These are phyloP conservation scores for Aspergillus awamori DNA, from an alignment of 2,329 filamentous ascomycete genomes.

Conservation along the genomic window DNA sequence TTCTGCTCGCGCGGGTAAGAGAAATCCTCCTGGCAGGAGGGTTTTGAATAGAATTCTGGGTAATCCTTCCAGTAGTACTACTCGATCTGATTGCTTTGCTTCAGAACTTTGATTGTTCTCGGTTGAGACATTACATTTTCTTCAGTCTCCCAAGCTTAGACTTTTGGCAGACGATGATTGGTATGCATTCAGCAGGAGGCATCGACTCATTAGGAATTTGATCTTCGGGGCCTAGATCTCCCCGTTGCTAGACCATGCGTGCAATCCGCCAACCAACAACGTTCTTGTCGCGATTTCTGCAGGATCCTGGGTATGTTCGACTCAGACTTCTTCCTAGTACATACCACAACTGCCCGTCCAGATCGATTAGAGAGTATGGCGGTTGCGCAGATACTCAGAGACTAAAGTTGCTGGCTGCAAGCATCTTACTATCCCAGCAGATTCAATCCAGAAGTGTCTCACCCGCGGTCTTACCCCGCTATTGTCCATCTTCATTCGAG, in stretches of 20 bases:
- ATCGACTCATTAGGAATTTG: background rate
- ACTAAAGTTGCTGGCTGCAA: background rate
- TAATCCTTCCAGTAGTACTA: background rate
- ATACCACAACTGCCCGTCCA: background rate
- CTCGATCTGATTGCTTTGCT: background rate
- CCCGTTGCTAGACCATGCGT: background rate
- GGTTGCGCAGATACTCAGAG: background rate
- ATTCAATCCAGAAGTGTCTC: background rate
- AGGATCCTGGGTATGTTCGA: background rate
- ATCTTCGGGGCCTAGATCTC: slow-evolving; percentile 4
- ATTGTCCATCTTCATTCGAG: background rate
- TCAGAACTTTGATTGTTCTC: background rate
- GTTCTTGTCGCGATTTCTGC: background rate
- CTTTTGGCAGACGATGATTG: background rate
- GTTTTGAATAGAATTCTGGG: background rate
- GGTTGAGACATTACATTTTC: slow-evolving; percentile 1
- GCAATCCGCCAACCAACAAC: background rate
- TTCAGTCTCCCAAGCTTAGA: background rate
- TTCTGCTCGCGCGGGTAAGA: background rate
- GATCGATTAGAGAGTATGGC: background rate
- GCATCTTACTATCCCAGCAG: background rate
- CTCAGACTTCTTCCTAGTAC: background rate
- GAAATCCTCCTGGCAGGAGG: background rate
- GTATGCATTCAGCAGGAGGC: slow-evolving; percentile 1
- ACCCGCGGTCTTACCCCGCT: slow-evolving; percentile 2